Conservation (phyloP, 1,284 basidiomycete genomes). For the Cystobasidium slooffiae region DNA sequence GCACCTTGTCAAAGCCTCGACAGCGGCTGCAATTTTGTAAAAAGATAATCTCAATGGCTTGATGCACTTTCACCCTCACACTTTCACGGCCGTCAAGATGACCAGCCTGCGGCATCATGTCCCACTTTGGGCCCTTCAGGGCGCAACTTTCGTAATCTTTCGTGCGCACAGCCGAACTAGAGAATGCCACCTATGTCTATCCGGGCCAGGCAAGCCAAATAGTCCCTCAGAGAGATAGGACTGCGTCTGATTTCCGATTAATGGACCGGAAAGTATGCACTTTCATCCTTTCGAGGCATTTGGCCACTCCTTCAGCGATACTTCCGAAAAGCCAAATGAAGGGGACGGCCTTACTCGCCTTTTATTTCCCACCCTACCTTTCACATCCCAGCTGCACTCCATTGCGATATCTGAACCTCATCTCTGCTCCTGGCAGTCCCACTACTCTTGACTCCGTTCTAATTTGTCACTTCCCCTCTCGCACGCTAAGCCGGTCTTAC, state of each 20-base stretch:
- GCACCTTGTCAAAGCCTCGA: too few relatives aligned
- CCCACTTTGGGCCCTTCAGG: too few relatives aligned
- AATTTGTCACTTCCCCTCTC: not conserved
- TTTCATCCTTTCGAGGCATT: not conserved
- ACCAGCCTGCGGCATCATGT: too few relatives aligned
- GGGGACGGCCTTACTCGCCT: not conserved
- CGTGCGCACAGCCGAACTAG: too few relatives aligned
- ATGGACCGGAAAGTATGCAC: not conserved
- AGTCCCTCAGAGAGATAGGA: not conserved
- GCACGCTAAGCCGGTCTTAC: not conserved
- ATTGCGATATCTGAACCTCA: not conserved
- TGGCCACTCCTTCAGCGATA: not conserved
- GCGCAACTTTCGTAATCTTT: too few relatives aligned
- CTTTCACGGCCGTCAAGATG: too few relatives aligned
- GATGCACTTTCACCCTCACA: too few relatives aligned
- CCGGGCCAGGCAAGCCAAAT: too few relatives aligned
- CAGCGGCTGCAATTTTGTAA: too few relatives aligned
- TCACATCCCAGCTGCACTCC: too few relatives aligned
- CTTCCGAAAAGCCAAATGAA: not conserved
- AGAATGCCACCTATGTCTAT: too few relatives aligned
- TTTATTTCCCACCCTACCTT: not conserved
- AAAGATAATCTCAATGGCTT: too few relatives aligned
- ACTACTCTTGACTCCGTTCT: not conserved
- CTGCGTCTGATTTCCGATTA: not conserved
- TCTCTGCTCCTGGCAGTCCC: not conserved